Base-by-base conservation (phyloP, 2,329 filamentous ascomycete genomes). In the Juglanconis oblonga region DNA sequence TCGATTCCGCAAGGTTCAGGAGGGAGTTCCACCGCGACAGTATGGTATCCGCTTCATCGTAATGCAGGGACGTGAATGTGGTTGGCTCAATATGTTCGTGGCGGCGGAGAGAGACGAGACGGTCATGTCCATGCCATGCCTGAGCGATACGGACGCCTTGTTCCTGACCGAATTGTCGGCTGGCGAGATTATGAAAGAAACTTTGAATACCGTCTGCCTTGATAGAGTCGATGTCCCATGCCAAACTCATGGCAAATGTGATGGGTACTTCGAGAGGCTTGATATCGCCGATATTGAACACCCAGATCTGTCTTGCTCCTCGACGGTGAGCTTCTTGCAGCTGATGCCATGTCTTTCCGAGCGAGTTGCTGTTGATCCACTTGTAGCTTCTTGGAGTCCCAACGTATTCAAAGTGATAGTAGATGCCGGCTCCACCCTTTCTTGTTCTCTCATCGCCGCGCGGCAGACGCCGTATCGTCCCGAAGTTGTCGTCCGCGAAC, bases 271-370 rank as follows among this genome's bases (percentile, higher is more conserved):
- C 84, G 72, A 70, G 74, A 1, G 84, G 82, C 67, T 88, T 88
- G 64, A 88, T 75, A 65, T 88, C 85, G 11, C 84, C 85, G 4
- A 88, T 81, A 64, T 88, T 88, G 64, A 87, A 81, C 49, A 88
- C 79, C 86, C 85, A 88, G 60, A 88, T 85, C 35, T 79, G 76
- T 50, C 80, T 77, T 2, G 86, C 85, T 2, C 82, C 76, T 31
- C 82, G 76, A 31, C 81, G 73, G 60, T 87, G 82, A 1, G 83
- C 78, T 32, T 82, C 73, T 51, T 76, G 75, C 68, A 86, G 78
- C 66, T 73, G 60, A 38, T 62, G 60, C 56, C 52, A 56, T 1
- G 40, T 53, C 57, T 62, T 62, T 9, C 60, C 60, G 11, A 86
- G 71, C 11, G 82, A 80, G 61, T 85, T 85, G 3, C 81, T 86